phyloP scores from a whole-genome alignment of 768 basidiomycete genomes.

The Lentinula raphanica region DNA sequence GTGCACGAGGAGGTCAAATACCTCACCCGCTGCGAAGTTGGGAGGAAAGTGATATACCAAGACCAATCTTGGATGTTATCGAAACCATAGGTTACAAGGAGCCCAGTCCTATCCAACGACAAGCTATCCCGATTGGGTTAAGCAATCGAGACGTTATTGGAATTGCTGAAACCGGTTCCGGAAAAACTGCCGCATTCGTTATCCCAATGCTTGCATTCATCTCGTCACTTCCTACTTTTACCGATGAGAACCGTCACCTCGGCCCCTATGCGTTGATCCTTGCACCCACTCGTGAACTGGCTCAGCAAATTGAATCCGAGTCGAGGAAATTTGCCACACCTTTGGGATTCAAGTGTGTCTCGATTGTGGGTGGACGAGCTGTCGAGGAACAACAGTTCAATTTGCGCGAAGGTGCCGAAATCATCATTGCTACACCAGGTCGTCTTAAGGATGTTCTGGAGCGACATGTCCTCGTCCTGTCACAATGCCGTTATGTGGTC shows the following conservation, averaged over 20 bases:
- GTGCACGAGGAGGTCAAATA: constrained; percentile 88
- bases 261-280: constrained; percentile 92
- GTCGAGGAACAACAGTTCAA: constrained; percentile 99
- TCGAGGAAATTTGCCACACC: constrained; percentile 88
- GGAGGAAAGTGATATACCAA: constrained; percentile 82
- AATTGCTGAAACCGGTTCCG: constrained; percentile 98
- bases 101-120: constrained; percentile 93
- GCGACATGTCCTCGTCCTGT: constrained; percentile 89
- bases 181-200: constrained; percentile 97
- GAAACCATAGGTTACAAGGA: constrained; percentile 95
- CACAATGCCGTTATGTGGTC: constrained; percentile 96
- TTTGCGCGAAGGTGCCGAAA: constrained; percentile 95
- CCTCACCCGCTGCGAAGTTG: constrained; percentile 92
- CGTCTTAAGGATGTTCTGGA: constrained; percentile 98
- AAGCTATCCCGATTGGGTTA: constrained; percentile 98
- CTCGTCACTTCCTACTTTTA: constrained; percentile 73
- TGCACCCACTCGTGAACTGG: constrained; percentile 96
- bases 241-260: constrained; percentile 89
- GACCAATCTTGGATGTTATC: constrained; percentile 73
- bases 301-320: constrained; percentile 94
- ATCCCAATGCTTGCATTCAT: constrained; percentile 98
- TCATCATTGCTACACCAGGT: constrained; percentile 97
- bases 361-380: constrained; percentile 96
- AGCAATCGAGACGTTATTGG: constrained; percentile 97
- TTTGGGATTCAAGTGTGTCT: constrained; percentile 90